phyloP scores from a whole-genome alignment of 805 yeast genomes.

The Scheffersomyces ergatensis region DNA sequence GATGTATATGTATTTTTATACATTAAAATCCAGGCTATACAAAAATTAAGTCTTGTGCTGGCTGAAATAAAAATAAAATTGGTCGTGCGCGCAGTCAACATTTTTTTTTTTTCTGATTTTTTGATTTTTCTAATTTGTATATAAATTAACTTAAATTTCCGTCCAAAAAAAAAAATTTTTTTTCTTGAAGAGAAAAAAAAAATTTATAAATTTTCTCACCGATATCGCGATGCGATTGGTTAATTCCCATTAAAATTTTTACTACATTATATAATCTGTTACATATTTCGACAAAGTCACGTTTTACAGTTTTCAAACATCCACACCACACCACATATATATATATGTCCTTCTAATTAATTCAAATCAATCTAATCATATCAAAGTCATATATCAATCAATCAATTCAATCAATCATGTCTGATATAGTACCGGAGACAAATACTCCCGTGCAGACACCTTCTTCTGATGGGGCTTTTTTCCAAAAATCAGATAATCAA shows the following conservation, averaged over 20 bases:
- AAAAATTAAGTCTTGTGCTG: too few species aligned
- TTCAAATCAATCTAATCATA: too few species aligned
- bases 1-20: too few species aligned
- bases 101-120: background rate
- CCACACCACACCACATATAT: too few species aligned
- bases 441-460: constrained; percentile 41
- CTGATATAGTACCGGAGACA: constrained; percentile 14
- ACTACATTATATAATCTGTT: too few species aligned
- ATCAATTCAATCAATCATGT: too few species aligned
- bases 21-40: too few species aligned
- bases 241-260: background rate
- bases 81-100: background rate
- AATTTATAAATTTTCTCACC: background rate
- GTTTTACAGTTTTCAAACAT: too few species aligned
- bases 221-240: constrained; percentile 1
- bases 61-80: too few species aligned
- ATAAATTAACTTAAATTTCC: background rate
- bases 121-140: background rate
- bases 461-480: constrained; percentile 19
- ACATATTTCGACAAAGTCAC: too few species aligned
- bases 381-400: too few species aligned
- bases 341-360: too few species aligned
- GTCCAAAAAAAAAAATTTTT: background rate
- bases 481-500: constrained; percentile 12
- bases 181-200: background rate